Base-by-base conservation (phyloP, 2,329 filamentous ascomycete species). In the Sporothrix brunneoviolacea region DNA sequence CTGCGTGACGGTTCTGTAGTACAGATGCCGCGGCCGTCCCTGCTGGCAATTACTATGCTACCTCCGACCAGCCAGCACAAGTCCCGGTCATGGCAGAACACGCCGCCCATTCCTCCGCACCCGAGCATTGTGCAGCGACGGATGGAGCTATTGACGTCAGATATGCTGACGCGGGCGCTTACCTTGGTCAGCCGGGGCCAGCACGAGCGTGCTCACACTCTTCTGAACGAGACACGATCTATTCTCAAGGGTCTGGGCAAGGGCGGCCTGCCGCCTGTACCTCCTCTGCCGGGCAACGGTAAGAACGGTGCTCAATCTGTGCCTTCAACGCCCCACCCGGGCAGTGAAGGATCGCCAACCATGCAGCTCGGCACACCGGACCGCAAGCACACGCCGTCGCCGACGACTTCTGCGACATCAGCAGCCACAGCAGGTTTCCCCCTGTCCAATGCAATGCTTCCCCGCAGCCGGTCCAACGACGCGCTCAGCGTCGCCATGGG, bases 201-300 rank as follows among this genome's bases (percentile, higher is more conserved):
- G 68, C 88, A 96, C 64, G 93, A 98, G 62, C 86, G 91, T 32
- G 93, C 91, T 0, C 87, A 95, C 59, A 94, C 95, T 50, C 80
- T 98, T 4, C 76, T 98, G 33, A 88, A 86, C 57, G 93, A 98
- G 71, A 98, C 93, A 4, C 80, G 91, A 33, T 94, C 88, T 49
- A 98, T 98, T 53, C 76, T 98, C 48, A 96, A 96, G 69, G 93
- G 93, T 4, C 80, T 98, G 6, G 91, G 91, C 48, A 98, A 98
- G 69, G 93, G 93, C 30, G 88, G 91, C 2, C 76, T 98, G 0
- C 93, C 93, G 8, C 91, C 93, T 2, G 83, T 97, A 5, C 90
- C 90, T 3, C 84, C 84, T 1, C 69, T 77, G 32, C 71, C 75
- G 12, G 50, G 55, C 22, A 59, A 49, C n/a, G 60, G 55, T 12